Percentiles rank a stretch among this genome's conserved stretches.
phyloP scores from a whole-genome alignment of 192 early-diverging fungal genomes.

The Cladochytrium replicatum region DNA sequence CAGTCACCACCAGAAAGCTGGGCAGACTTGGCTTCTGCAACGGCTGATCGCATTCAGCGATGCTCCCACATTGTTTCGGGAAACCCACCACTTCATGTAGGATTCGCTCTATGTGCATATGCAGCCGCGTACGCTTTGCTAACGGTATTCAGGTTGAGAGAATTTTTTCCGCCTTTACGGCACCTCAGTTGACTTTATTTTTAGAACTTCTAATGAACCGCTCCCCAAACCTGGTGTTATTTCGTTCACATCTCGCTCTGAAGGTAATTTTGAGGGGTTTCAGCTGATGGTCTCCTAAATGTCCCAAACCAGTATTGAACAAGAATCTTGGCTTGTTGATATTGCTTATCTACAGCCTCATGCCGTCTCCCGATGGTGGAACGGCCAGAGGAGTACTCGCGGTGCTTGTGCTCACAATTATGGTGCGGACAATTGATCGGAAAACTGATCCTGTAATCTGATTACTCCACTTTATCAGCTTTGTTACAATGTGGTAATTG shows the following conservation, averaged over 20 bases:
- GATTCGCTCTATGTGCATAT: constrained; percentile 13
- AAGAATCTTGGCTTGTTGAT: constrained; percentile 16
- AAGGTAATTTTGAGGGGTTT: constrained; percentile 7
- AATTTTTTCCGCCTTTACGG: not conserved
- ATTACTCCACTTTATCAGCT: too few species aligned
- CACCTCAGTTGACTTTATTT: not conserved
- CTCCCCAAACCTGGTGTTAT: constrained; percentile 15
- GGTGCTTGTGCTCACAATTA: constrained; percentile 7
- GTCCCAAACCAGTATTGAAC: constrained; percentile 12
- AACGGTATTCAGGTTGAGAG: constrained; percentile 10
- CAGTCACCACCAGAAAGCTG: constrained; percentile 18
- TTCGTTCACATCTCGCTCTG: constrained; percentile 19
- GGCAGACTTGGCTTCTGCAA: constrained; percentile 2
- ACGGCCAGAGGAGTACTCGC: constrained; percentile 14
- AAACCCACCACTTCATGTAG: constrained; percentile 14
- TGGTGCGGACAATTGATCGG: too few species aligned
- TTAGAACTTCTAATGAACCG: constrained; percentile 19
- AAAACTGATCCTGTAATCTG: too few species aligned
- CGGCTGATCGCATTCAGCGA: constrained; percentile 6
- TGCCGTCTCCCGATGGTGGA: constrained; percentile 12
- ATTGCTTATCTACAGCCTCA: constrained; percentile 14
- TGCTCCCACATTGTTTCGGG: constrained; percentile 9
- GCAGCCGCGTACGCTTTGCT: constrained; percentile 13
- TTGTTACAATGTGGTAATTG: constrained; percentile 15
- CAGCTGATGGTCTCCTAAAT: not conserved